Conservation (phyloP, 495 filamentous ascomycete genomes). For the Tuber melanosporum region DNA sequence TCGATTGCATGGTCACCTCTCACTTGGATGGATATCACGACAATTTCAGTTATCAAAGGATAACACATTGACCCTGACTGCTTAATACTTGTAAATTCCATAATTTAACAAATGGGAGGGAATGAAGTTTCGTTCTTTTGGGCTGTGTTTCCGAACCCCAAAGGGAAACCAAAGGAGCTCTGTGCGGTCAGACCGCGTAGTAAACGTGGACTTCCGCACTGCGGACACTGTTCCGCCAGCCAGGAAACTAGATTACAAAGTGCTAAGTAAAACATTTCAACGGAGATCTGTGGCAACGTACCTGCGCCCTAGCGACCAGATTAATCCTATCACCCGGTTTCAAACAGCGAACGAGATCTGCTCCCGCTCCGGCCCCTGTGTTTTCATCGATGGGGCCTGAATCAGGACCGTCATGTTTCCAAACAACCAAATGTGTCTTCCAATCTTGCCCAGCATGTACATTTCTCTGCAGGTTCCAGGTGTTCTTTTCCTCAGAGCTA, state of each 20-base stretch:
- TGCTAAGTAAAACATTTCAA: background rate
- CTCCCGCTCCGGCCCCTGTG: conserved; percentile 13
- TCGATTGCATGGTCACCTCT: background rate
- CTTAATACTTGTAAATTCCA: background rate
- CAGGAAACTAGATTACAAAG: conserved; percentile 12
- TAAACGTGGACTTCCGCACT: conserved; percentile 20
- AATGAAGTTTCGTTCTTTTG: background rate
- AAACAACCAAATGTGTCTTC: conserved; percentile 18
- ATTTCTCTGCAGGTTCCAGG: conserved; percentile 18
- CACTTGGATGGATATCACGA: background rate
- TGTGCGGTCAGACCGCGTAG: conserved; percentile 13
- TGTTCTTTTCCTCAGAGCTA: background rate
- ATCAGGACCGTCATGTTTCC: conserved; percentile 10
- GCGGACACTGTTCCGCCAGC: conserved; percentile 21
- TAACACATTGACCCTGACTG: background rate
- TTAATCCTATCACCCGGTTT: conserved; percentile 20
- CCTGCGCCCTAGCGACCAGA: conserved; percentile 20
- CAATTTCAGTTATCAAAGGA: background rate
- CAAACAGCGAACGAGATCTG: conserved; percentile 16
- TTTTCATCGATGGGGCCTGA: background rate
- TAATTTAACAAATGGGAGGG: background rate
- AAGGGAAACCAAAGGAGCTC: background rate
- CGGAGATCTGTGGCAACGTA: background rate
- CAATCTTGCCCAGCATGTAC: conserved; percentile 2
- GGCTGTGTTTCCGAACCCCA: background rate